Base-by-base conservation (phyloP, 2,329 filamentous ascomycete species). In the Colletotrichum melonis region DNA sequence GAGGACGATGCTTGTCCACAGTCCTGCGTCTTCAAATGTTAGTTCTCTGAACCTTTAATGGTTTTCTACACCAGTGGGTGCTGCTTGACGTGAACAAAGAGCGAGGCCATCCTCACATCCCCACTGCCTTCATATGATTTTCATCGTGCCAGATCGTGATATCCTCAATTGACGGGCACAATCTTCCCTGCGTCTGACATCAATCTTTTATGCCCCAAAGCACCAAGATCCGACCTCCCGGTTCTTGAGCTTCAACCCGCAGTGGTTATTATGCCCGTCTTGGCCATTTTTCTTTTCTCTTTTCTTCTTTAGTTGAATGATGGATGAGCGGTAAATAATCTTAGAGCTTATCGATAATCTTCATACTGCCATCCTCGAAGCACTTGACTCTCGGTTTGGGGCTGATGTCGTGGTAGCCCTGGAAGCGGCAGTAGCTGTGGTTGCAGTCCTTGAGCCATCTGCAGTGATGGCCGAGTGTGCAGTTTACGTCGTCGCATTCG, bases 381-480 rank as follows among this genome's bases (percentile, higher is more conserved):
- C 71, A 67, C 9, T 55, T 69, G 5, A 75, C 66, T 5, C 71
- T 64, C 4, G 74, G 63, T 28, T 67, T 68, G 67, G 74, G 52
- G 16, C n/a, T 74, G 24, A 78, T 75, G 56, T 75, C 58, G 68
- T 78, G 77, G 12, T 70, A 75, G 22, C 74, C 70, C 11, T 67
- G 67, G 55, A 77, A 79, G 28, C 75, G 76, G 63, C 77, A 79
- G 9, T 54, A 60, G 6, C 32, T 16, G 12, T 63, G 55, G 14
- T 63, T 73, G 69, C 77, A 79, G 12, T 69, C 69, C n/a, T 69
- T 71, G 3, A 76, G 75, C 67, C 67, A 76, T 24, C 69, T 70
- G 66, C 77, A 78, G 64, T 77, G 76, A 46, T 79, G 77, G 6
- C 76, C 74, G 19, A 69, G 66, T 9, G 66, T 66, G 59, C 77